Evolutionary conservation across 148 eudicot species (phyloP).

Genomic region (Vaccinium corymbosum): DNA sequence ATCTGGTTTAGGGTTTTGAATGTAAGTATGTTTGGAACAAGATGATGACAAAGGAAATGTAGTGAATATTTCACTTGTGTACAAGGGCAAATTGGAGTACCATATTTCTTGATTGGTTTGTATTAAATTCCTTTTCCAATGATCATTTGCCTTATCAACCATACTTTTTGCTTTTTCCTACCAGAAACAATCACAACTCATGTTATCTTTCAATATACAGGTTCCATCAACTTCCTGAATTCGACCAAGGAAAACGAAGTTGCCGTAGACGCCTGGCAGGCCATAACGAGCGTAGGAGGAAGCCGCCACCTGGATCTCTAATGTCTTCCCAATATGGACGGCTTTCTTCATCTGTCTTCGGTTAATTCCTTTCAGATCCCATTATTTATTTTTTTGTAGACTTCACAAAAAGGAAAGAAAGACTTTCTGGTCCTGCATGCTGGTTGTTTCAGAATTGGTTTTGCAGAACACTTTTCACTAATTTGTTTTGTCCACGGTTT

Average conservation of each 20-base stretch:
- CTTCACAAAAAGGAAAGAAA: neutral
- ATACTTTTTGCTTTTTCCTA: neutral
- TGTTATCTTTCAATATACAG: conserved; percentile 33
- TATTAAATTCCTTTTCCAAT: neutral
- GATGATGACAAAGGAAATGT: neutral
- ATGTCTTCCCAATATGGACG: conserved; percentile 67
- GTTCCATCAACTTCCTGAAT: conserved; percentile 85
- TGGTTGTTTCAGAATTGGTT: neutral
- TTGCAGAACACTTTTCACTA: neutral
- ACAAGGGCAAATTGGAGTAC: neutral
- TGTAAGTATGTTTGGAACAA: neutral
- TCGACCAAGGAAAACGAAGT: conserved; percentile 88
- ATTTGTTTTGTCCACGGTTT: neutral
- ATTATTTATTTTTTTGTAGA: neutral
- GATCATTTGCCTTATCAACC: neutral
- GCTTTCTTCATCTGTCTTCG: conserved; percentile 53
- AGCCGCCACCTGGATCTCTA: conserved; percentile 79
- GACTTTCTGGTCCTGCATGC: neutral
- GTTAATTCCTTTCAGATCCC: conserved; percentile 24
- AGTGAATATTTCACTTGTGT: neutral
- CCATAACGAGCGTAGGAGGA: conserved; percentile 94
- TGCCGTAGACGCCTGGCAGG: conserved; percentile 94
- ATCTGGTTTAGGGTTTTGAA: neutral
- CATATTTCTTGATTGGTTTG: neutral
- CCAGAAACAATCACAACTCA: neutral